phyloP scores from a whole-genome alignment of 495 filamentous ascomycete genomes.

The Daldinia loculata region DNA sequence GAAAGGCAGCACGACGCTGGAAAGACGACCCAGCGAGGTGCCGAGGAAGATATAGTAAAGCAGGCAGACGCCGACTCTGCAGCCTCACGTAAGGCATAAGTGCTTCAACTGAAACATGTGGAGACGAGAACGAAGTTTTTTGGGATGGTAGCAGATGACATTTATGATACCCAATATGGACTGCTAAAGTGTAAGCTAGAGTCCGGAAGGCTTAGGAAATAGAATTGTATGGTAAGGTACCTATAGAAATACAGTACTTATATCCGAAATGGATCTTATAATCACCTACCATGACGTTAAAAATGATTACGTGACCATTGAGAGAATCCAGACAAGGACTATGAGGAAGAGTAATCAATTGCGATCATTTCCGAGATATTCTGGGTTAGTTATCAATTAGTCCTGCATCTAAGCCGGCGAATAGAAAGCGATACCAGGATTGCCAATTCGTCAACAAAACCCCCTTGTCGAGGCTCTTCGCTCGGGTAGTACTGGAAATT shows the following conservation, averaged over 20 bases:
- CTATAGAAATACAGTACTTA: slow-evolving; percentile 6
- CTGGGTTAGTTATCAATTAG: slow-evolving; percentile 8
- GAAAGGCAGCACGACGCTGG: slow-evolving; percentile 80
- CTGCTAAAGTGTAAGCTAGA: not conserved
- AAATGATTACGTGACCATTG: slow-evolving; percentile 16
- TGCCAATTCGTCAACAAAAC: slow-evolving; percentile 12
- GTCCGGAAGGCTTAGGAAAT: not conserved
- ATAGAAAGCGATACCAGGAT: slow-evolving; percentile 20
- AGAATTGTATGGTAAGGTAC: slow-evolving; percentile 15
- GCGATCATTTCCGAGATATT: slow-evolving; percentile 21
- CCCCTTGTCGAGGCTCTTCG: slow-evolving; percentile 32
- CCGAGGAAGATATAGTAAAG: slow-evolving; percentile 83
- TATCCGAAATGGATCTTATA: slow-evolving; percentile 17
- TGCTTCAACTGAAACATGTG: not conserved
- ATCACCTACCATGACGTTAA: slow-evolving; percentile 3
- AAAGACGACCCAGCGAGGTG: slow-evolving; percentile 86
- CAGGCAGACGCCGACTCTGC: slow-evolving; percentile 58
- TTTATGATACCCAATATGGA: slow-evolving; percentile 44
- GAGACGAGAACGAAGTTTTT: not conserved
- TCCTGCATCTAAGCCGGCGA: slow-evolving; percentile 12
- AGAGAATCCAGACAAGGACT: not conserved
- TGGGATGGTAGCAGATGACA: slow-evolving; percentile 3
- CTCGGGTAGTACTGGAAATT: slow-evolving; percentile 17
- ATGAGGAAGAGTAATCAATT: slow-evolving; percentile 3
- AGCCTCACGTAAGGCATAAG: slow-evolving; percentile 20